Base-by-base conservation (phyloP, 1,284 basidiomycete genomes). In the Erythrobasidium hasegawianum region DNA sequence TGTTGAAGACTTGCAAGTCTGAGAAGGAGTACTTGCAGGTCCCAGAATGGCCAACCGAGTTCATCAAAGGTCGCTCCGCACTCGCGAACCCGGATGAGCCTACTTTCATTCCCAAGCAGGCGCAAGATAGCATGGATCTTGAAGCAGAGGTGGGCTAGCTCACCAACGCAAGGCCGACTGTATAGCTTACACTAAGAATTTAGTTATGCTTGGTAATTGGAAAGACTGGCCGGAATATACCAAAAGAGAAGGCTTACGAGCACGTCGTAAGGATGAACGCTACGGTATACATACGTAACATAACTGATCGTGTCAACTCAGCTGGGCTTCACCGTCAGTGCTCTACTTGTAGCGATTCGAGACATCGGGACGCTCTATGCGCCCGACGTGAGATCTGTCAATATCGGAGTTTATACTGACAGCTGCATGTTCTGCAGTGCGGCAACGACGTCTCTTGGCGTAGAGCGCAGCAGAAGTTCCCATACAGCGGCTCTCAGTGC, bases 231-330 rank as follows among this genome's bases (percentile, higher is more conserved):
- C 68, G 72, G 2, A 66, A 71, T 2, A 77, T 78, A 54, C 67
- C 67, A 47, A 74, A 76, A 66, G 72, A 75, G 27, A 70, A 77
- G 40, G 77, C 76, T 1, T 76, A 75, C 75, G 67, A 74, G n/a
- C 70, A 77, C 59, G 75, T 78, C 24, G 77, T 76, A 74, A 74
- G 77, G n/a, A n/a, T n/a, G n/a, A n/a, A n/a, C n/a, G n/a, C n/a
- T n/a, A n/a, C n/a, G n/a, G n/a, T n/a, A n/a, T n/a, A n/a, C n/a
- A n/a, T n/a, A n/a, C n/a, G n/a, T n/a, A n/a, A n/a, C n/a, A n/a
- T n/a, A n/a, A n/a, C n/a, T n/a, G n/a, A n/a, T n/a, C n/a, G n/a
- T n/a, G n/a, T n/a, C n/a, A n/a, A n/a, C n/a, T 24, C 49, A 22
- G 55, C 41, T 54, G 41, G 49, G 60, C 45, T 55, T 50, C 24